Evolutionary conservation across 1,284 basidiomycete species (phyloP).

Genomic region (Moesziomyces sp.): DNA sequence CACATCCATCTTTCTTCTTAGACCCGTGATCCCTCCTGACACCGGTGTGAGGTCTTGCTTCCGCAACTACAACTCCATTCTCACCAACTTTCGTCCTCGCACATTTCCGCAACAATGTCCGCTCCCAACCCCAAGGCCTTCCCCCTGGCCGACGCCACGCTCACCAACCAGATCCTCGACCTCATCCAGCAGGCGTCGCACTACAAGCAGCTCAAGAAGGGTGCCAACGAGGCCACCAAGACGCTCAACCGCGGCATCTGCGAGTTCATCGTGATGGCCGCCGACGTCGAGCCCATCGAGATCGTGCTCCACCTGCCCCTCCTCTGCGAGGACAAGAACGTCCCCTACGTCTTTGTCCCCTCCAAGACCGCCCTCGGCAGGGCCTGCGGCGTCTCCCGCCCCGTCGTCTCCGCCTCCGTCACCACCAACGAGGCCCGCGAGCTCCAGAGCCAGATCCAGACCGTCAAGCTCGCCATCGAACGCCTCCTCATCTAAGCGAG

Average conservation of each 20-base stretch:
- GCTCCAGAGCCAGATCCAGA: conserved; percentile 87
- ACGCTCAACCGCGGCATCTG: conserved; percentile 98
- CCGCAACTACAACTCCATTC: not conserved
- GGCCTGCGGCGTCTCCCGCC: conserved; percentile 93
- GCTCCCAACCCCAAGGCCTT: conserved; percentile 81
- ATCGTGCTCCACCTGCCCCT: conserved; percentile 97
- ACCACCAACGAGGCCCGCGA: conserved; percentile 96
- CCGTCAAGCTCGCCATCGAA: conserved; percentile 75
- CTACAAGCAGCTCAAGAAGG: conserved; percentile 98
- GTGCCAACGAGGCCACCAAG: conserved; percentile 94
- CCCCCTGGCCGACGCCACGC: conserved; percentile 85
- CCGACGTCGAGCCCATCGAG: conserved; percentile 89
- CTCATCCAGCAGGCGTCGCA: conserved; percentile 71
- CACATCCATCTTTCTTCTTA: conserved; percentile 15
- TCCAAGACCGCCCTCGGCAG: conserved; percentile 94
- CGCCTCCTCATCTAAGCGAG: conserved; percentile 57
- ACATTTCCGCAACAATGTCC: conserved; percentile 41
- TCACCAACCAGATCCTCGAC: conserved; percentile 89
- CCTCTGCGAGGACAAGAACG: conserved; percentile 99
- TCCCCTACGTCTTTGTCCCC: conserved; percentile 93
- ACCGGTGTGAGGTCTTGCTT: conserved; percentile 50
- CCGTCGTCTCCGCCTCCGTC: conserved; percentile 93
- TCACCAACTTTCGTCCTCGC: not conserved
- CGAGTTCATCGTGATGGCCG: conserved; percentile 97
- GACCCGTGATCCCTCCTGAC: conserved; percentile 53